Conservation (phyloP, 1,284 basidiomycete genomes). For the Gomphus bonarii region DNA sequence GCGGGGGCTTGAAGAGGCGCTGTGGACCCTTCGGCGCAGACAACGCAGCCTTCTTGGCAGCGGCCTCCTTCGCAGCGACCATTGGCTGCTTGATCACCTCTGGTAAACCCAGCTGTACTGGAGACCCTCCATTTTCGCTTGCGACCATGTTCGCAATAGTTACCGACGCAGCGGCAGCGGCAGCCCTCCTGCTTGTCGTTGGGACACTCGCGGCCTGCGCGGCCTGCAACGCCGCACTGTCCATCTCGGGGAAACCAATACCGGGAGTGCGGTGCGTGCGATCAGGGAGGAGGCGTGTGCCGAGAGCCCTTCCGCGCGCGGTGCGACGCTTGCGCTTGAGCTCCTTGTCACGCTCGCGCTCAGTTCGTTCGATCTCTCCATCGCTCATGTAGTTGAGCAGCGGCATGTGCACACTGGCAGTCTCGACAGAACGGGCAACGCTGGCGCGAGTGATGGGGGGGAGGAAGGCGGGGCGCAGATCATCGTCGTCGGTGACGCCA, state of each 20-base stretch:
- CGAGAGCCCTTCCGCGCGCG: constrained; percentile 78
- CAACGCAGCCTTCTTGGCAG: constrained; percentile 49
- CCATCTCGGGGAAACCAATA: constrained; percentile 73
- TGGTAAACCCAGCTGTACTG: constrained; percentile 41
- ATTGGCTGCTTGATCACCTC: constrained; percentile 27
- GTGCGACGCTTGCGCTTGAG: constrained; percentile 77
- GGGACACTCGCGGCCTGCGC: constrained; percentile 50
- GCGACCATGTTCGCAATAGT: constrained; percentile 80
- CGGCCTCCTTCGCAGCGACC: constrained; percentile 27
- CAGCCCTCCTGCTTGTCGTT: constrained; percentile 59
- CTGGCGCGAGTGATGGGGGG: constrained; percentile 59
- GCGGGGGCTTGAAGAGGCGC: constrained; percentile 62
- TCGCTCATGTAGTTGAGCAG: constrained; percentile 83
- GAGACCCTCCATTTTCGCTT: constrained; percentile 60
- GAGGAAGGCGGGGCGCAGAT: constrained; percentile 83
- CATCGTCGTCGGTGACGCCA: constrained; percentile 77
- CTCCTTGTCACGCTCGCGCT: constrained; percentile 92
- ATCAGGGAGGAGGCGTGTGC: constrained; percentile 62
- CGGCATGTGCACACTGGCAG: constrained; percentile 78
- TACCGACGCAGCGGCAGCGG: constrained; percentile 72
- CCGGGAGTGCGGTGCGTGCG: constrained; percentile 86
- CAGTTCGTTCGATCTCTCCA: constrained; percentile 79
- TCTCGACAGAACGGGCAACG: constrained; percentile 58
- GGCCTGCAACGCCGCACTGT: constrained; percentile 52
- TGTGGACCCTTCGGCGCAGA: constrained; percentile 16